Base-by-base conservation (phyloP, 2,329 filamentous ascomycete species). In the Colletotrichum tropicale region DNA sequence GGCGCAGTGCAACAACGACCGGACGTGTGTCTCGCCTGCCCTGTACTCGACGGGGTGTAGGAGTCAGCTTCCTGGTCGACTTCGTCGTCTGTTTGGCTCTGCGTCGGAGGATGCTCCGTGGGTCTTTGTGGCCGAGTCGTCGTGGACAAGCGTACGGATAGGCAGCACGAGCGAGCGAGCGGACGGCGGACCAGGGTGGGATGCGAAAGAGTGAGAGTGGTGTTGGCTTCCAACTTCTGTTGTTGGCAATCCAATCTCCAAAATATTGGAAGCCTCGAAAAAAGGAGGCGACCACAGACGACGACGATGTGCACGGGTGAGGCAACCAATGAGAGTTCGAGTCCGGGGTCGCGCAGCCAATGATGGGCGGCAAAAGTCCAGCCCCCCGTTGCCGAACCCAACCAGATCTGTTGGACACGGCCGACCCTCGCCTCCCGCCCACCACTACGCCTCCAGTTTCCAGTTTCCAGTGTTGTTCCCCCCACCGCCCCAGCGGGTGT, bases 281-380 rank as follows among this genome's bases (percentile, higher is more conserved):
- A 76, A 73, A 76, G 74, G 74, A 76, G 70, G 74, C 74, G 74
- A 76, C 74, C 38, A 76, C 64, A 75, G 70, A 26, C 56, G 70
- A 68, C 62, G 70, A 69, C 55, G 56, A 43, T 68, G 74, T 66
- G 71, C 64, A 61, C 61, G 60, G 71, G 72, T 76, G 71, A 75
- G 74, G 74, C 74, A 75, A 75, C 74, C 71, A 76, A 76, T 76
- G 24, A 36, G 10, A 38, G 5, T 12, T 36, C 18, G 60, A 26
- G 21, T 3, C 24, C 12, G 36, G n/a, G 32, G 34, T 26, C 16
- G 60, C 66, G 61, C 48, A 38, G 52, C 74, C 74, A 76, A 76
- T 76, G 58, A 70, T 34, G 71, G 26, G 30, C 52, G 36, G 71
- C 52, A 24, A 56, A 21, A 52, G 30, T 30, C 74, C 74, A 74